phyloP scores from a whole-genome alignment of 2,329 filamentous ascomycete genomes.

The Corynespora cassiicola region DNA sequence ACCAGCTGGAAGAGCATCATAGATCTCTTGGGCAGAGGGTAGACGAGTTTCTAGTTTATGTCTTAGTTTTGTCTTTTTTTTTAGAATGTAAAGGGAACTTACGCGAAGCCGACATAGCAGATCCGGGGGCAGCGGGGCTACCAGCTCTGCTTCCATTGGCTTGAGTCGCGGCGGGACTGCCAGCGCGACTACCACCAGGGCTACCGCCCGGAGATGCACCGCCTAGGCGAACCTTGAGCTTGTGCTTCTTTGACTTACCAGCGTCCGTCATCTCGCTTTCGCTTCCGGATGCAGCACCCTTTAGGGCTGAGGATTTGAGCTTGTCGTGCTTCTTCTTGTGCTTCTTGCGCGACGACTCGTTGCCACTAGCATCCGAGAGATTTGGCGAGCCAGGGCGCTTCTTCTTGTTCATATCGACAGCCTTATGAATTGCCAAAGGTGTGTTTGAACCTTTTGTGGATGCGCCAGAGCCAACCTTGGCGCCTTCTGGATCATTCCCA shows the following conservation, averaged over 20 bases:
- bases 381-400: slow-evolving; percentile 89
- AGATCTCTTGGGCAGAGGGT: slow-evolving; percentile 53
- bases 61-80: slow-evolving; percentile 3
- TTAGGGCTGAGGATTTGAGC: slow-evolving; percentile 27
- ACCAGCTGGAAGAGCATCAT: slow-evolving; percentile 50
- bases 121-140: slow-evolving; percentile 28
- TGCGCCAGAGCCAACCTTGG: slow-evolving; percentile 57
- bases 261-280: slow-evolving; percentile 76
- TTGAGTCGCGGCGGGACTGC: slow-evolving; percentile 46
- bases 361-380: slow-evolving; percentile 88
- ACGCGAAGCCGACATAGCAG: slow-evolving; percentile 13
- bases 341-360: slow-evolving; percentile 85
- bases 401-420: slow-evolving; percentile 62
- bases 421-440: slow-evolving; percentile 63
- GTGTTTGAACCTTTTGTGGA: slow-evolving; percentile 75
- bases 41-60: slow-evolving; percentile 26
- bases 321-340: slow-evolving; percentile 48
- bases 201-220: slow-evolving; percentile 66
- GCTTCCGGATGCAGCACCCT: slow-evolving; percentile 67
- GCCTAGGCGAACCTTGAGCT: slow-evolving; percentile 58
- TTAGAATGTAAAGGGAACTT: slow-evolving; percentile 9
- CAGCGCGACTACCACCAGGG: slow-evolving; percentile 64
- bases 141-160: slow-evolving; percentile 36
- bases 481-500: slow-evolving; percentile 54
- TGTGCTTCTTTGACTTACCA: slow-evolving; percentile 67